A percentile compares a stretch with the other conserved stretches of the same genome.
phyloP scores from a whole-genome alignment of 179 eudicot genomes.

The Heliamphora pulchella region DNA sequence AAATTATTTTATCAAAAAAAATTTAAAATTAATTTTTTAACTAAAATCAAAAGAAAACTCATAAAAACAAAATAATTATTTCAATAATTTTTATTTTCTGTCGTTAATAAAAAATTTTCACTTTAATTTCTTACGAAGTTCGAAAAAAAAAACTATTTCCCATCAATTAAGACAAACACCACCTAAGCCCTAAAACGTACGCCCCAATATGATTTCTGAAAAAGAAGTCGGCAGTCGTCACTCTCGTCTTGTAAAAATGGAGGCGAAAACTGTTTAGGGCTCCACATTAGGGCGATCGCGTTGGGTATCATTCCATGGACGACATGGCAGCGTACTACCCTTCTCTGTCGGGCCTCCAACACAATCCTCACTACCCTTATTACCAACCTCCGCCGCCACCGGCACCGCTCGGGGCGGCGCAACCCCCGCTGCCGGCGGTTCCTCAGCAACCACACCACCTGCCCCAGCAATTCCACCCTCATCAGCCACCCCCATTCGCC shows the following conservation, averaged over 20 bases:
- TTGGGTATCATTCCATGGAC: slow-evolving; percentile 26
- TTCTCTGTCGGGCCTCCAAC: slow-evolving; percentile 28
- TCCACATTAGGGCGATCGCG: neutral
- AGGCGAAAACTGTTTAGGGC: slow-evolving; percentile 18
- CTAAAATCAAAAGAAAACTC: too few relatives aligned
- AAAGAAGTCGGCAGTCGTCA: too few relatives aligned
- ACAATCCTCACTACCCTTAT: slow-evolving; percentile 28
- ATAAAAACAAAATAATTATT: too few relatives aligned
- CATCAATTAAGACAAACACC: too few relatives aligned
- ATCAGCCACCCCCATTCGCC: slow-evolving; percentile 18
- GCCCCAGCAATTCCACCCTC: slow-evolving; percentile 17
- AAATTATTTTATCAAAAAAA: too few relatives aligned
- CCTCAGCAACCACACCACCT: slow-evolving; percentile 22
- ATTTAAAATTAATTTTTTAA: too few relatives aligned
- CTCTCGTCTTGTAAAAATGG: neutral
- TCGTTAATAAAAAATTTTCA: too few relatives aligned
- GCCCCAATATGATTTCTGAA: too few relatives aligned
- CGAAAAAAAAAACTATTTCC: too few relatives aligned
- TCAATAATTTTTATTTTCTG: too few relatives aligned
- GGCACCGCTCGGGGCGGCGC: slow-evolving; percentile 26
- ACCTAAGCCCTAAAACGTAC: too few relatives aligned
- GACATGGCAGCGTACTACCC: slow-evolving; percentile 51
- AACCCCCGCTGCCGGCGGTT: slow-evolving; percentile 22
- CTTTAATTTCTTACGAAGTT: too few relatives aligned
- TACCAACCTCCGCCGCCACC: slow-evolving; percentile 31